Evolutionary conservation across 257 asterid species (phyloP).

Genomic region (Solanum okadae): DNA sequence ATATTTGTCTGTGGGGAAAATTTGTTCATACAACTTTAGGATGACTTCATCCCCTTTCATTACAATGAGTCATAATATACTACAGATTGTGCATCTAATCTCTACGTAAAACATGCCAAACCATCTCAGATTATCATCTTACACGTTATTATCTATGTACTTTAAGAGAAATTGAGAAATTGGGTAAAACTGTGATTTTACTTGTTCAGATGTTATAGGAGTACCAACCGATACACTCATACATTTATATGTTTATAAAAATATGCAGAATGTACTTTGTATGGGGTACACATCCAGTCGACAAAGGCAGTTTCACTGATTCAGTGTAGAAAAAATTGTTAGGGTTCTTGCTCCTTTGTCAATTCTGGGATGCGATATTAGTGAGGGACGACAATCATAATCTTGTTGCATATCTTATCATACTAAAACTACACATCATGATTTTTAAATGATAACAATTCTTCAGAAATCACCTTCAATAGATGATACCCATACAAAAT

Average conservation of each 20-base stretch:
- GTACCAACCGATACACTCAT: neutral
- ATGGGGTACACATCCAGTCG: neutral
- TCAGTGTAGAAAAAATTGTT: neutral
- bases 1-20: neutral
- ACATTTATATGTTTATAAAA: neutral
- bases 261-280: neutral
- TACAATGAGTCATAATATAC: neutral
- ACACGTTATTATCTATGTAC: neutral
- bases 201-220: neutral
- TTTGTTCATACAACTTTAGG: neutral
- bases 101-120: neutral
- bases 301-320: neutral
- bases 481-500: neutral
- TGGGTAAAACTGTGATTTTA: neutral
- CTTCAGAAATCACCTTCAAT: neutral
- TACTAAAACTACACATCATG: neutral
- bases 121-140: neutral
- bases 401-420: neutral
- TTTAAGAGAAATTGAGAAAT: neutral
- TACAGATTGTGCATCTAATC: neutral
- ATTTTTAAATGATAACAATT: neutral
- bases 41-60: neutral
- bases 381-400: neutral
- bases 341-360: neutral
- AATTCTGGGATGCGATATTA: neutral